Percentiles rank a stretch among this genome's conserved stretches.
Evolutionary conservation across 257 asterid species (phyloP).

Genomic region (Lycium ferocissimum): DNA sequence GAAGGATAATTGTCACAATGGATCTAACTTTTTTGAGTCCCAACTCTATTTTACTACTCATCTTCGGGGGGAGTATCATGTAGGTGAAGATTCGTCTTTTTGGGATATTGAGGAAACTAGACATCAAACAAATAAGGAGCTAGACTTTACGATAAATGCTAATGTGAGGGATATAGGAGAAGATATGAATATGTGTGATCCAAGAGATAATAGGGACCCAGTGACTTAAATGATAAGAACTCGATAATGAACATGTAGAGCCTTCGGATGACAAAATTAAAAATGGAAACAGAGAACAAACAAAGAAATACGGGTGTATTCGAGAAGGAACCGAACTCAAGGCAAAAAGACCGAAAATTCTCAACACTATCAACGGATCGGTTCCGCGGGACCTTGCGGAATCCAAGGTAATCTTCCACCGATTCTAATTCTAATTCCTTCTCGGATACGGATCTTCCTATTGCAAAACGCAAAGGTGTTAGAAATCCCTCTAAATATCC

Average conservation of each 20-base stretch:
- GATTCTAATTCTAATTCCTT: neutral
- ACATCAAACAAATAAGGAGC: too few relatives aligned
- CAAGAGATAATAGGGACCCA: neutral
- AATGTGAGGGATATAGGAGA: too few relatives aligned
- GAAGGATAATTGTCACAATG: too few relatives aligned
- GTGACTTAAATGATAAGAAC: neutral
- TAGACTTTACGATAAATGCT: too few relatives aligned
- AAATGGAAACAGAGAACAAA: neutral
- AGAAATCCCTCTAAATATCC: neutral
- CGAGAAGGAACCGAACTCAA: neutral
- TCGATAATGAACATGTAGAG: neutral
- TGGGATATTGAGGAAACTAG: too few relatives aligned
- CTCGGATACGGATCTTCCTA: neutral
- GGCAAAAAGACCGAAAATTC: neutral
- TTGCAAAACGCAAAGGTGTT: neutral
- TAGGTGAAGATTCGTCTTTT: too few relatives aligned
- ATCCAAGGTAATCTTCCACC: too few relatives aligned
- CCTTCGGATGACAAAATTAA: neutral
- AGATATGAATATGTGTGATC: neutral
- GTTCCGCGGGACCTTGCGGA: neutral
- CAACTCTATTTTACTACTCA: too few relatives aligned
- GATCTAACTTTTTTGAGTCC: too few relatives aligned
- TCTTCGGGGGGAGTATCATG: too few relatives aligned
- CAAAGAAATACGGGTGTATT: neutral
- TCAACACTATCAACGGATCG: too few relatives aligned